Percentiles rank a stretch among this genome's conserved stretches.
Evolutionary conservation across 106 monocot species (phyloP).

Genomic region (Chionographis japonica): DNA sequence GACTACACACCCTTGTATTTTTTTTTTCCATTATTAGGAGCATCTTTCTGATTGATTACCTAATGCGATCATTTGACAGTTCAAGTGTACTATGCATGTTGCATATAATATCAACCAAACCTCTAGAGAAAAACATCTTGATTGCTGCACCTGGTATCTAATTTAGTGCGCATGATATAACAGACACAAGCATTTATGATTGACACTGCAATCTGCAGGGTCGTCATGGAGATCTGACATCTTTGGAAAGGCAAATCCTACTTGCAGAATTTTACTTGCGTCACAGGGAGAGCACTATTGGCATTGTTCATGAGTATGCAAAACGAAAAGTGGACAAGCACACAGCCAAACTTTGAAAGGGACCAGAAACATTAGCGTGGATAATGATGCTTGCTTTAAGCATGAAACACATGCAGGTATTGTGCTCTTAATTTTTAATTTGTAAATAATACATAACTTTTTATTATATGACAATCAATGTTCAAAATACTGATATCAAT

Average conservation of each 20-base stretch:
- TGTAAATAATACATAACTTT: too few species aligned
- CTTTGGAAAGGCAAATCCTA: conserved; percentile 67
- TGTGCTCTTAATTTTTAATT: neutral
- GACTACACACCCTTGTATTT: too few species aligned
- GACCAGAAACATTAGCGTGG: neutral
- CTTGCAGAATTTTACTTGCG: conserved; percentile 91
- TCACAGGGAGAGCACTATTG: conserved; percentile 53
- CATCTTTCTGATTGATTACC: too few species aligned
- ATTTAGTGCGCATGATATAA: too few species aligned
- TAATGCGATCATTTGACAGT: too few species aligned
- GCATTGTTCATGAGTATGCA: conserved; percentile 78
- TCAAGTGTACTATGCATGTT: too few species aligned
- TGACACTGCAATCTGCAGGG: conserved; percentile 39
- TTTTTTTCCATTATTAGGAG: too few species aligned
- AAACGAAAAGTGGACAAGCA: conserved; percentile 28
- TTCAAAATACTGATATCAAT: too few species aligned
- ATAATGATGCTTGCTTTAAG: neutral
- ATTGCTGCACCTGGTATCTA: too few species aligned
- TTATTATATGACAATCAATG: too few species aligned
- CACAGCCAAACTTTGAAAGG: conserved; percentile 12
- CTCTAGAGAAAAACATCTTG: too few species aligned
- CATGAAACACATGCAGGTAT: conserved; percentile 1
- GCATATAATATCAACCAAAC: too few species aligned
- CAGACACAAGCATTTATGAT: neutral
- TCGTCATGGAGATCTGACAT: conserved; percentile 64